Evolutionary conservation across 805 yeast genomes (phyloP).

Genomic region (Sugiyamaella boreocaroliniensis): DNA sequence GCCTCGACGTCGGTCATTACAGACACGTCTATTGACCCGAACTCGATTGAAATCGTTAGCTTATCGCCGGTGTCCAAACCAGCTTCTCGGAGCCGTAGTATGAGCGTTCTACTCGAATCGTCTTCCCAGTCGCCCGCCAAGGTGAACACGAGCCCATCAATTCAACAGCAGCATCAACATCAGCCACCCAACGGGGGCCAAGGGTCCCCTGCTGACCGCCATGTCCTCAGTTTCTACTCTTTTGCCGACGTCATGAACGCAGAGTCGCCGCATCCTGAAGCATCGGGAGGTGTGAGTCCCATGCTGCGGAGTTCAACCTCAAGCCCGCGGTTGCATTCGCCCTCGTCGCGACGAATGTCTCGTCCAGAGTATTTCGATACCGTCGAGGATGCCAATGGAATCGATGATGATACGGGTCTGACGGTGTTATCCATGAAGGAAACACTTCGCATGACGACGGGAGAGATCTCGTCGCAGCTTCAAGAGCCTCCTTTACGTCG

Average conservation of each 20-base stretch:
- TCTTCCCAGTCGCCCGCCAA: not conserved
- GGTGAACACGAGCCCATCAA: not conserved
- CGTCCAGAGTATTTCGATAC: not conserved
- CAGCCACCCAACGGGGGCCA: conserved; percentile 2
- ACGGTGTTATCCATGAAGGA: conserved; percentile 20
- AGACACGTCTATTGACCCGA: conserved; percentile 51
- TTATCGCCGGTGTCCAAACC: conserved; percentile 45
- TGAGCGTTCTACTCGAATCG: conserved; percentile 1
- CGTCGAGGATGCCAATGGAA: not conserved
- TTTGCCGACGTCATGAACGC: conserved; percentile 73
- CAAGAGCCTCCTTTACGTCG: not conserved
- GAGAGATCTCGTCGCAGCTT: conserved; percentile 13
- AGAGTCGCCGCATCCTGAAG: conserved; percentile 33
- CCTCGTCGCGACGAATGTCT: not conserved
- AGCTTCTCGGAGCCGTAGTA: conserved; percentile 9
- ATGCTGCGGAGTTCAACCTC: conserved; percentile 4
- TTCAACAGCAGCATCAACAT: not conserved
- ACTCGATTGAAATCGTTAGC: conserved; percentile 64
- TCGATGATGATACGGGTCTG: conserved; percentile 6
- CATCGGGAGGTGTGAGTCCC: not conserved
- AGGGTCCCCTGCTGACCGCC: conserved; percentile 3
- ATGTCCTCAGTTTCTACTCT: conserved; percentile 49
- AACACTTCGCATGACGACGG: conserved; percentile 20
- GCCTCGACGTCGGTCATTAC: conserved; percentile 63
- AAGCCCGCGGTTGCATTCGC: conserved; percentile 5